Conservation (phyloP, 495 filamentous ascomycete species). For the Penicillium subrubescens region DNA sequence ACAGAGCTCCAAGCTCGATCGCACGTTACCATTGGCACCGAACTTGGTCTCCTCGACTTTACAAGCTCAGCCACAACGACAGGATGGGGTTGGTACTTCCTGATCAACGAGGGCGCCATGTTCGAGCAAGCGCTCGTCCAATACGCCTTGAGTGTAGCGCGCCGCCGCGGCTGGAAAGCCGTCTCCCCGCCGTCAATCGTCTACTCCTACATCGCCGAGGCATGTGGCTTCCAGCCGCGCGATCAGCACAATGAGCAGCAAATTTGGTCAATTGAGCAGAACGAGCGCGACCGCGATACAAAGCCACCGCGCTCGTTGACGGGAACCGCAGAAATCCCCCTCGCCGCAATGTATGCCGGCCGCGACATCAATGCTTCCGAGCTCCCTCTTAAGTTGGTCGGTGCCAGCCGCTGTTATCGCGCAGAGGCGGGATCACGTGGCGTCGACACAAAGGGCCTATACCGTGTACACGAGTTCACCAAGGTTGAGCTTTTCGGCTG, state of each 20-base stretch:
- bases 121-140: constrained; percentile 91
- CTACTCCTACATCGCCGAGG: constrained; percentile 85
- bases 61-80: constrained; percentile 71
- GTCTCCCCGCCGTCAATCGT: constrained; percentile 87
- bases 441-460: constrained; percentile 88
- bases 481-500: constrained; percentile 98
- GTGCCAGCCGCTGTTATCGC: constrained; percentile 84
- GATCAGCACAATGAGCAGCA: constrained; percentile 91
- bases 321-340: constrained; percentile 90
- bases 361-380: constrained; percentile 60
- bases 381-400: constrained; percentile 78
- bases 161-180: constrained; percentile 69
- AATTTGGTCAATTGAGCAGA: constrained; percentile 75
- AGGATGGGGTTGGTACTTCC: constrained; percentile 97
- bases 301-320: constrained; percentile 74
- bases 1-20: constrained; percentile 52
- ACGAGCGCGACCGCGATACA: constrained; percentile 53
- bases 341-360: constrained; percentile 87
- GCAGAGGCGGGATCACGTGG: constrained; percentile 92
- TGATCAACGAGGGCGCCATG: constrained; percentile 83
- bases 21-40: constrained; percentile 81
- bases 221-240: constrained; percentile 91
- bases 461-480: constrained; percentile 98
- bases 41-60: constrained; percentile 85
- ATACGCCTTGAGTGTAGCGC: constrained; percentile 73